phyloP scores from a whole-genome alignment of 306 rosid species.

The Neltuma alba region DNA sequence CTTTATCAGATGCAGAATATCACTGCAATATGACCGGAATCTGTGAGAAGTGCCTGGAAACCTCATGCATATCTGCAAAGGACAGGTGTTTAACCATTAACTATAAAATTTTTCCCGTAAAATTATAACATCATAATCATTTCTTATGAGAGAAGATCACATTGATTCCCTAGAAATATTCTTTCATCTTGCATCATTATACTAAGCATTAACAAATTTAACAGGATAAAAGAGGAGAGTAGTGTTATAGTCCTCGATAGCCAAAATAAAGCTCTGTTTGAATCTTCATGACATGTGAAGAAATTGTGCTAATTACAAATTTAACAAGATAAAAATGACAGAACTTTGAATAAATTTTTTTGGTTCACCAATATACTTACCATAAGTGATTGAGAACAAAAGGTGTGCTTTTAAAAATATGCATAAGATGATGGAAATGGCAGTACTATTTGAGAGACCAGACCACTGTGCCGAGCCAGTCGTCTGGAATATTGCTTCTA shows the following conservation, averaged over 20 bases:
- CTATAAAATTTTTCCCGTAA: background rate
- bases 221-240: too few relatives aligned
- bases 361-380: background rate
- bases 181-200: background rate
- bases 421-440: conserved; percentile 16
- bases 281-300: too few relatives aligned
- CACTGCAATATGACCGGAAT: too few relatives aligned
- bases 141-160: background rate
- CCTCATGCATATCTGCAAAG: conserved; percentile 1
- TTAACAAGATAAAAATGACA: background rate
- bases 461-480: conserved; percentile 88
- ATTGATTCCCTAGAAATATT: background rate
- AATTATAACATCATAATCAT: background rate
- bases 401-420: background rate
- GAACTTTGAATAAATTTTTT: background rate
- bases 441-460: conserved; percentile 46
- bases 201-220: background rate
- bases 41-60: too few relatives aligned
- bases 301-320: too few relatives aligned
- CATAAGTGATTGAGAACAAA: conserved; percentile 9
- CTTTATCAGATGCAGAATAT: too few relatives aligned
- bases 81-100: background rate
- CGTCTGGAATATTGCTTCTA: conserved; percentile 62
- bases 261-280: too few relatives aligned
- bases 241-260: too few relatives aligned